Evolutionary conservation across 2,329 filamentous ascomycete species (phyloP), one percentile per base, ranked within the genome.

Genomic region (Scedosporium boydii): DNA sequence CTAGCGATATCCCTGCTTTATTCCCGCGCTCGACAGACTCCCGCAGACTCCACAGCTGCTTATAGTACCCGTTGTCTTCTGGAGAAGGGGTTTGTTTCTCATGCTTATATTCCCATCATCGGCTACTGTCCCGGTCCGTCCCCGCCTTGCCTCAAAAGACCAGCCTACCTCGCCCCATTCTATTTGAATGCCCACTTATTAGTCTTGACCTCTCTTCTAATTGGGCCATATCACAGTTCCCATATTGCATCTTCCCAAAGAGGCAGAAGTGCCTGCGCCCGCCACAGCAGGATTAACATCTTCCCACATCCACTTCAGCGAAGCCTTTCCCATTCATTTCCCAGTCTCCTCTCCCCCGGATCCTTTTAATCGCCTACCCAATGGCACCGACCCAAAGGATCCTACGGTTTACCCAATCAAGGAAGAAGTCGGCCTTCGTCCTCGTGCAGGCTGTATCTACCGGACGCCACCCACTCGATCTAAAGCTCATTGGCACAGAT

Each of bases 401-500:
- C 64, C 74, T 90, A 61, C 82, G 83, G 65, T 76, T 91, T 66
- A 76, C 80, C 63, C 80, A 86, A 67, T 81, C 80, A 51, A 82
- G 82, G 63, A 74, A 76, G 63, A 75, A 80, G 56, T 75, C 77
- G 57, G 73, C 77, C 16, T 85, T 82, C 66, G 79, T 90, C 34
- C 78, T 92, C 23, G 70, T 89, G 18, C 80, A 89, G 67, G 81
- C 86, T 63, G 77, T 77, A 2, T 75, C 81, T 23, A 79, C 73
- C 62, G 77, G 76, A 44, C 74, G 77, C 42, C 78, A 78, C 63
- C 78, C 80, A 1, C 75, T 91, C 34, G 87, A 91, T 71, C 72
- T 90, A 57, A 86, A 85, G 70, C 73, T 92, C 34, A 78, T 87
- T 41, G 88, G 82, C 41, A 91, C 88, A 34, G 88, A 92, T 68